Evolutionary conservation across 2,329 filamentous ascomycete species (phyloP).

Genomic region (Dothidotthia symphoricarpi): DNA sequence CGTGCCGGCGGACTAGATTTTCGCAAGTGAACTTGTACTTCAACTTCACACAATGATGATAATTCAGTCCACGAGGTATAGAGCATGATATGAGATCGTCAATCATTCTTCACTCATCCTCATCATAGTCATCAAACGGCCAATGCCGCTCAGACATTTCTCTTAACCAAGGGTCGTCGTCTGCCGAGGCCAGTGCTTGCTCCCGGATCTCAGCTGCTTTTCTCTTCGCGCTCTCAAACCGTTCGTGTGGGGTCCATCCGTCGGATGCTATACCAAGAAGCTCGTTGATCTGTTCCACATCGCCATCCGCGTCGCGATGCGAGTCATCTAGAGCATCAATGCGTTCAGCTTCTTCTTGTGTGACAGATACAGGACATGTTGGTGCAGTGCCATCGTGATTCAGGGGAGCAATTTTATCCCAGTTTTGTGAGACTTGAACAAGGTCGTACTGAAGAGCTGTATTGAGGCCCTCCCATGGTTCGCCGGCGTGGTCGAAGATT

Average conservation of each 20-base stretch:
- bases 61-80: too few species aligned
- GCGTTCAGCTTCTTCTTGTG: slow-evolving; percentile 14
- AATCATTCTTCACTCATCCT: slow-evolving; percentile 15
- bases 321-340: slow-evolving; percentile 17
- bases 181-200: slow-evolving; percentile 15
- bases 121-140: slow-evolving; percentile 26
- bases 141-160: slow-evolving; percentile 23
- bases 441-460: slow-evolving; percentile 28
- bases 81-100: not conserved
- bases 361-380: slow-evolving; percentile 17
- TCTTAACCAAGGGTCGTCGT: slow-evolving; percentile 19
- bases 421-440: slow-evolving; percentile 19
- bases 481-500: slow-evolving; percentile 23
- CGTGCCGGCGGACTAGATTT: too few species aligned
- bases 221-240: slow-evolving; percentile 20
- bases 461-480: slow-evolving; percentile 32
- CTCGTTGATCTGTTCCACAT: slow-evolving; percentile 19
- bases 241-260: slow-evolving; percentile 27
- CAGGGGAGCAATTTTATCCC: slow-evolving; percentile 12
- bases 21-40: too few species aligned
- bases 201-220: slow-evolving; percentile 13
- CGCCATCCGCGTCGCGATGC: slow-evolving; percentile 14
- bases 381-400: slow-evolving; percentile 5
- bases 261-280: slow-evolving; percentile 24
- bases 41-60: too few species aligned